Base-by-base conservation (phyloP, 805 yeast species). In the Kodamaea leandrae region DNA sequence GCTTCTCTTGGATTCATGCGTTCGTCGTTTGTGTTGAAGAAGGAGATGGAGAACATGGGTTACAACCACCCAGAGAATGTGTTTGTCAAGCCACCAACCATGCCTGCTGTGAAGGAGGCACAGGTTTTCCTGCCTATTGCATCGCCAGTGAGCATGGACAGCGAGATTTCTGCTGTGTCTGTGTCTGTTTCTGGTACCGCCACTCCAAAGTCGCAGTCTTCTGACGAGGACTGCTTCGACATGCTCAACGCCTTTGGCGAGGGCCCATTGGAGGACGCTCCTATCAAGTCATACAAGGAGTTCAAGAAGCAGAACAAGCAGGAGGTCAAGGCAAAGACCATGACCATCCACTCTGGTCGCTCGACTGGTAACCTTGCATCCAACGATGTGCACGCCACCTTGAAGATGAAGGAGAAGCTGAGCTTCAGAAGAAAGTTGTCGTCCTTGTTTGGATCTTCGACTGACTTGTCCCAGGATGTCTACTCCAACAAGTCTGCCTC, bases 1-100 rank as follows among this genome's bases (percentile, higher is more conserved):
- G 73, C 67, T 20, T 68, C 74, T 2, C 44, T 61, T 36, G 74
- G 74, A 0, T 69, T 69, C 49, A 69, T 69, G 74, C 63, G 68
- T 53, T 57, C 65, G 38, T 63, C 71, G 28, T 68, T 63, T 49
- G 55, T 69, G 13, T 63, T 69, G 54, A 66, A 66, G 57, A 64
- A 63, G 54, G 73, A 66, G 45, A 61, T 68, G 59, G 61, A 59
- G 36, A 51, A 53, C 12, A 42, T 54, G 38, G 69, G 71, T 4
- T 58, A 40, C 45, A 61, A 61, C 43, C 41, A 42, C 13, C 62
- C 67, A 9, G 69, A 63, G 42, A 61, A 62, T 45, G 62, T 58
- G n/a, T 37, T 47, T 18, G 16, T 10, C 21, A 48, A 48, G 19
- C 57, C 58, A 16, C 55, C 56, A 18, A 46, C 51, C 19, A 47